phyloP scores from a whole-genome alignment of 768 basidiomycete species.

The Fomitopsis serialis region DNA sequence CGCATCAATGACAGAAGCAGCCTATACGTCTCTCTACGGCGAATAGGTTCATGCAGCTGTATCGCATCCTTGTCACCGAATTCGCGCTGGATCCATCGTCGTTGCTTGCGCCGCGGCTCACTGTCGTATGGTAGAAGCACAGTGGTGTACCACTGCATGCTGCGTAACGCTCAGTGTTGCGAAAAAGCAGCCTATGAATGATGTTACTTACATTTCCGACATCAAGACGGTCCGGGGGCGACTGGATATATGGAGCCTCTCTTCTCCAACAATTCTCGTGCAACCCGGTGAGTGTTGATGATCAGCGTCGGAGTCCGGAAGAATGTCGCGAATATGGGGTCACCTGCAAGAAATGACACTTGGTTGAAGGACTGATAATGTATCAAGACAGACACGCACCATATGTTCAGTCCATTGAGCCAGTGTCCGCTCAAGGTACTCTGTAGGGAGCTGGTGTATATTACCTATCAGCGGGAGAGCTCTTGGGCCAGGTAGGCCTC shows the following conservation, averaged over 20 bases:
- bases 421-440: conserved; percentile 19
- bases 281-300: conserved; percentile 25
- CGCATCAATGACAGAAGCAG: conserved; percentile 22
- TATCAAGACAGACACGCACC: conserved; percentile 12
- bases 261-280: conserved; percentile 29
- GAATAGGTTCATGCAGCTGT: neutral
- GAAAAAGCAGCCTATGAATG: no score
- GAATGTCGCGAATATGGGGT: conserved; percentile 24
- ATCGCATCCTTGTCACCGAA: conserved; percentile 15
- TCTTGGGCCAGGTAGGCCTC: conserved; percentile 22
- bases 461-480: conserved; percentile 25
- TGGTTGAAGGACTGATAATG: no score
- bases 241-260: conserved; percentile 27
- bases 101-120: conserved; percentile 22
- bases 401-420: conserved; percentile 21
- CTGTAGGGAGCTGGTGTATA: conserved; percentile 21
- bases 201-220: conserved; percentile 18
- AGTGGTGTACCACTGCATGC: conserved; percentile 16
- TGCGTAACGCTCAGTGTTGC: neutral
- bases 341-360: conserved; percentile 15
- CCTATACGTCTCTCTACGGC: conserved; percentile 16
- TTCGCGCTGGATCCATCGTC: conserved; percentile 21
- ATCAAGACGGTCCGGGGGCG: conserved; percentile 25
- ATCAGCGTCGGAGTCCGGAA: conserved; percentile 25
- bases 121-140: conserved; percentile 17